Conservation (phyloP, 176 grass and related monocot species). For the Aegilops bicornis region DNA sequence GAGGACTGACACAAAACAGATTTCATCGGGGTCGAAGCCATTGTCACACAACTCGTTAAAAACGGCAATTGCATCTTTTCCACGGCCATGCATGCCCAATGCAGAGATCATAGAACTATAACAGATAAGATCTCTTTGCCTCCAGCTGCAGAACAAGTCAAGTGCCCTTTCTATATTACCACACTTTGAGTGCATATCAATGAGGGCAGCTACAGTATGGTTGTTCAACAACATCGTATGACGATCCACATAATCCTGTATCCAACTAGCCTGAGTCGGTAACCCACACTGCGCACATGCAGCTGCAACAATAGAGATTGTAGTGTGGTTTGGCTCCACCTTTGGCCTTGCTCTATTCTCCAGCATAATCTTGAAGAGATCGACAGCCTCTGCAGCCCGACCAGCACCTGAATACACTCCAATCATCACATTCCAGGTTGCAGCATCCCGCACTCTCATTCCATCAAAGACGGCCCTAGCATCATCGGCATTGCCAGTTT, state of each 20-base stretch:
- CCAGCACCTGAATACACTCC: conserved; percentile 31
- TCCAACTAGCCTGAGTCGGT: conserved; percentile 34
- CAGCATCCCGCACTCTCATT: conserved; percentile 41
- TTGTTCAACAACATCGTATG: conserved; percentile 30
- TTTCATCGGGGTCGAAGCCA: conserved; percentile 32
- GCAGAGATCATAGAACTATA: conserved; percentile 54
- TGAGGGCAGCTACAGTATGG: conserved; percentile 40
- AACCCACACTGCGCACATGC: conserved; percentile 35
- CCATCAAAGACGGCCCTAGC: conserved; percentile 36
- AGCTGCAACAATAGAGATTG: conserved; percentile 36
- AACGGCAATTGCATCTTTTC: conserved; percentile 37
- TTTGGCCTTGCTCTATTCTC: background rate
- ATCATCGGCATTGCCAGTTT: conserved; percentile 23
- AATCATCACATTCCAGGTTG: conserved; percentile 54
- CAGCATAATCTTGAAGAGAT: conserved; percentile 46
- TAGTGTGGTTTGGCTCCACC: conserved; percentile 43
- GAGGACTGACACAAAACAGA: conserved; percentile 54
- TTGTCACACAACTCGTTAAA: conserved; percentile 14
- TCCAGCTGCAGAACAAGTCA: conserved; percentile 42
- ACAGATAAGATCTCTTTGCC: conserved; percentile 39
- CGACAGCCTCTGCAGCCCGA: conserved; percentile 19
- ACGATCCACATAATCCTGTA: conserved; percentile 28
- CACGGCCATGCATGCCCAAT: conserved; percentile 37
- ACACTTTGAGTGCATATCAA: conserved; percentile 48
- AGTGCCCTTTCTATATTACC: conserved; percentile 39